These are phyloP conservation scores for Craterostigma plantagineum DNA, from an alignment of 257 asterid genomes.

Conservation along the genomic window DNA sequence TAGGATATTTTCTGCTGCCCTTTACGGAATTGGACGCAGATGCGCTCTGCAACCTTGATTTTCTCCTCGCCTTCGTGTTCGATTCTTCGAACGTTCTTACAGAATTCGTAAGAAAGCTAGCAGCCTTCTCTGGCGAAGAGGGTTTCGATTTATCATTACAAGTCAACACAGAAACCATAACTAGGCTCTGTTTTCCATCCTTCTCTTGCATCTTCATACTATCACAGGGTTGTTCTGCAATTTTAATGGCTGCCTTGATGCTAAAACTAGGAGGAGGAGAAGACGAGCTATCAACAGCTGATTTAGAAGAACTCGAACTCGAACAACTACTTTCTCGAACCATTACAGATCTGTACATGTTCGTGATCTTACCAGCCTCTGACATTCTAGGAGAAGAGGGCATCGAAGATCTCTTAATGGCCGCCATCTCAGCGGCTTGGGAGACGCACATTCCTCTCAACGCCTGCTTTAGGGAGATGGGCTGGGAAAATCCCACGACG, in stretches of 20 bases:
- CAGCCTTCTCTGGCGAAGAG: no score
- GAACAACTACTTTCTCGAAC: conserved; percentile 24
- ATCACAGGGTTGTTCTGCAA: no score
- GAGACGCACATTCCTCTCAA: conserved; percentile 89
- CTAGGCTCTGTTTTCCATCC: no score
- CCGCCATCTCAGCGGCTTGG: conserved; percentile 91
- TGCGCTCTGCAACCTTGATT: no score
- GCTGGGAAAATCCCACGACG: conserved; percentile 67
- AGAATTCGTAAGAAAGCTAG: no score
- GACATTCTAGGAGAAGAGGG: conserved; percentile 58
- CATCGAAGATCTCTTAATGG: conserved; percentile 43
- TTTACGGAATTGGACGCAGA: conserved; percentile 19
- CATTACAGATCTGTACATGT: conserved; percentile 22
- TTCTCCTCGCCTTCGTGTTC: no score
- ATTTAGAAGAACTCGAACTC: conserved; percentile 13
- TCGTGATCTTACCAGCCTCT: conserved; percentile 32
- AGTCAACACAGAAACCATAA: no score
- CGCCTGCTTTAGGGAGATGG: conserved; percentile 78
- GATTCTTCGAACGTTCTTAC: no score
- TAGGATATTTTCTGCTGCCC: conserved; percentile 26
- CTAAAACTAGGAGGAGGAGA: no score
- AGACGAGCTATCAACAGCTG: conserved; percentile 13
- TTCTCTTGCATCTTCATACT: no score
- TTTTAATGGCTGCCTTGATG: no score
- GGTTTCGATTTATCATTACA: no score